Evolutionary conservation across 768 basidiomycete species (phyloP).

Genomic region (Cyathus striatus): DNA sequence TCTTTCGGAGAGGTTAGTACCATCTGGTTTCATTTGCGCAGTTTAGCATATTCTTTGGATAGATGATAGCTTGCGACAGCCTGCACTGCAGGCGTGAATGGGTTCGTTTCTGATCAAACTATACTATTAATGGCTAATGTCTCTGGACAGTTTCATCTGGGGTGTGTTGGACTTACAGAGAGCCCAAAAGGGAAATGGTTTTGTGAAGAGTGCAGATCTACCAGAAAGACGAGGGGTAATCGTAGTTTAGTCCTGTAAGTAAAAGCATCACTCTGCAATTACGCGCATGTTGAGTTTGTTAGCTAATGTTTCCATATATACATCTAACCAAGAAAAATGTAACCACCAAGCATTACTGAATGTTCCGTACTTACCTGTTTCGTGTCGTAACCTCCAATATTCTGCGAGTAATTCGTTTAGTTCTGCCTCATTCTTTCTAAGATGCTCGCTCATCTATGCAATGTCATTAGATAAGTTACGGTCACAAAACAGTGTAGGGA

Average conservation of each 20-base stretch:
- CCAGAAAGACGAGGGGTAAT: constrained; percentile 18
- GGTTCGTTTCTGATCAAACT: constrained; percentile 44
- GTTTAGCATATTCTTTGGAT: constrained; percentile 8
- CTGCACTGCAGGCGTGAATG: constrained; percentile 72
- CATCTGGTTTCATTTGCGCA: constrained; percentile 5
- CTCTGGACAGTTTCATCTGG: constrained; percentile 60
- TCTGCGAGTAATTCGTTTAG: constrained; percentile 78
- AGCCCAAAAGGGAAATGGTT: constrained; percentile 67
- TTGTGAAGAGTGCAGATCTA: constrained; percentile 57
- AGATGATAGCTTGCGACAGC: constrained; percentile 90
- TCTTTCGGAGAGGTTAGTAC: constrained; percentile 75
- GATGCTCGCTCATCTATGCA: constrained; percentile 69
- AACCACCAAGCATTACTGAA: not conserved
- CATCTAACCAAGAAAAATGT: constrained; percentile 46
- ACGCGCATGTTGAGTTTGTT: constrained; percentile 68
- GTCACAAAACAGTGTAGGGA: too few relatives aligned
- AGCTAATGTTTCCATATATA: constrained; percentile 84
- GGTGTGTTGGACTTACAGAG: constrained; percentile 56
- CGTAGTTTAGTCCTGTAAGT: too few relatives aligned
- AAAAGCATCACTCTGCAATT: constrained; percentile 15
- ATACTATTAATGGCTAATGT: constrained; percentile 4
- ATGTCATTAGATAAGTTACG: too few relatives aligned
- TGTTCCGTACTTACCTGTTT: constrained; percentile 48
- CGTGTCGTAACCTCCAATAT: constrained; percentile 77
- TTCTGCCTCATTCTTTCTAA: constrained; percentile 70